Evolutionary conservation across 2,329 filamentous ascomycete genomes (phyloP).

Genomic region (Curvularia sp.): DNA sequence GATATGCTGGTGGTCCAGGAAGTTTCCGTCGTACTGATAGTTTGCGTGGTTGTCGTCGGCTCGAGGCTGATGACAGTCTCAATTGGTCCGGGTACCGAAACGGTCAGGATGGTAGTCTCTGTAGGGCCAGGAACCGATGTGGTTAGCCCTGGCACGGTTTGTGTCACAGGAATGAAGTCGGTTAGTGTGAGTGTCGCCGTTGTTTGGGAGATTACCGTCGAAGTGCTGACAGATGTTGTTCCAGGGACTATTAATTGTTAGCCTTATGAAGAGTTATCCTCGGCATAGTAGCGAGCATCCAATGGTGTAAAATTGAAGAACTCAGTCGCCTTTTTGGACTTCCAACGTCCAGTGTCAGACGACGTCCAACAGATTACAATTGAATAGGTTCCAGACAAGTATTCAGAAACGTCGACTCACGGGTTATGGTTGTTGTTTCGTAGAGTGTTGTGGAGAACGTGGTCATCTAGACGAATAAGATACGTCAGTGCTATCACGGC

Average conservation of each 20-base stretch:
- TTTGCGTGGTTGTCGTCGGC: conserved; percentile 14
- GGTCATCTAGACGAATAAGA: conserved; percentile 2
- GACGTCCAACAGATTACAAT: not conserved
- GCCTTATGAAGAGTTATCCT: not conserved
- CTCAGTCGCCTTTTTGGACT: too few relatives aligned
- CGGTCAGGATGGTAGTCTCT: conserved; percentile 11
- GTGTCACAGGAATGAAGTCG: conserved; percentile 11
- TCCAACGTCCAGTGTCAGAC: not conserved
- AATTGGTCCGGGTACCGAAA: conserved; percentile 6
- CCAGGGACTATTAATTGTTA: conserved; percentile 16
- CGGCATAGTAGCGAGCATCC: not conserved
- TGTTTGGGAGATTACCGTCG: conserved; percentile 23
- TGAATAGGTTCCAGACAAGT: not conserved
- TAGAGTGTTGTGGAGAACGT: conserved; percentile 13
- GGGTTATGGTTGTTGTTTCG: conserved; percentile 8
- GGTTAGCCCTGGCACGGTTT: conserved; percentile 10
- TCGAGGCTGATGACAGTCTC: conserved; percentile 9
- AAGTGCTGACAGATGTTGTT: conserved; percentile 18
- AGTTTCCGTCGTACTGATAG: conserved; percentile 8
- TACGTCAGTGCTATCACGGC: not conserved
- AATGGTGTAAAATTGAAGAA: not conserved
- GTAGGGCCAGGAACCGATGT: conserved; percentile 28
- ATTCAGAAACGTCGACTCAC: conserved; percentile 1
- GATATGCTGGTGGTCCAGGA: conserved; percentile 11
- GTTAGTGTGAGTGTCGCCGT: conserved; percentile 17